Percentiles rank a stretch among this genome's conserved stretches.
These are phyloP conservation scores for Epichloe gansuensis DNA, from an alignment of 2,329 filamentous ascomycete genomes.

Conservation along the genomic window DNA sequence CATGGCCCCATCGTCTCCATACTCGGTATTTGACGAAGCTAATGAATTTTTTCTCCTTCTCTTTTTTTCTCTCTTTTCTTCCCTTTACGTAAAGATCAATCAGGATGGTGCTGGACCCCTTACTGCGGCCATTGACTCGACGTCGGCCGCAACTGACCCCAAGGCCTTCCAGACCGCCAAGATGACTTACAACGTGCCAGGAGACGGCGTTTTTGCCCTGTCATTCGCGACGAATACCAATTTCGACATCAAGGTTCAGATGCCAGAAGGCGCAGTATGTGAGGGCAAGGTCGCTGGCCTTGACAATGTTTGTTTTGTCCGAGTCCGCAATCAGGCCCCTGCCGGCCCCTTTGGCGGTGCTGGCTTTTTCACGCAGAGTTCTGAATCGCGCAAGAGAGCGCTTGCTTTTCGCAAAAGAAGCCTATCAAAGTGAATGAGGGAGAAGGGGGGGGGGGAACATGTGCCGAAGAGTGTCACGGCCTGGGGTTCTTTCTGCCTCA, in stretches of 20 bases:
- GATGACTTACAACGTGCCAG: not conserved
- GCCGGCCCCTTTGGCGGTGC: conserved; percentile 5
- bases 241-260: not conserved
- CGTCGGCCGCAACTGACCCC: not conserved
- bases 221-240: conserved; percentile 2
- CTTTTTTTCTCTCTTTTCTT: too few relatives aligned
- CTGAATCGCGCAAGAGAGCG: not conserved
- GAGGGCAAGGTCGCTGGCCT: conserved; percentile 5
- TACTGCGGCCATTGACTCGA: not conserved
- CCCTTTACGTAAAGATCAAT: not conserved
- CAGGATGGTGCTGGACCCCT: conserved; percentile 3
- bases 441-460: too few relatives aligned
- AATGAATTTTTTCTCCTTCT: too few relatives aligned
- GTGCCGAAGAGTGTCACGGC: too few relatives aligned
- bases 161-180: conserved; percentile 1
- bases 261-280: conserved; percentile 1
- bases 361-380: conserved; percentile 4
- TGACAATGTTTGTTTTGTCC: conserved; percentile 4
- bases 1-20: not conserved
- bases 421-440: not conserved
- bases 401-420: conserved; percentile 1
- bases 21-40: too few relatives aligned
- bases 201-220: conserved; percentile 1
- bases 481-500: too few relatives aligned
- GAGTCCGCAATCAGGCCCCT: conserved; percentile 1